Base-by-base conservation (phyloP, 208 protist genomes). In the Crithidia sp. region DNA sequence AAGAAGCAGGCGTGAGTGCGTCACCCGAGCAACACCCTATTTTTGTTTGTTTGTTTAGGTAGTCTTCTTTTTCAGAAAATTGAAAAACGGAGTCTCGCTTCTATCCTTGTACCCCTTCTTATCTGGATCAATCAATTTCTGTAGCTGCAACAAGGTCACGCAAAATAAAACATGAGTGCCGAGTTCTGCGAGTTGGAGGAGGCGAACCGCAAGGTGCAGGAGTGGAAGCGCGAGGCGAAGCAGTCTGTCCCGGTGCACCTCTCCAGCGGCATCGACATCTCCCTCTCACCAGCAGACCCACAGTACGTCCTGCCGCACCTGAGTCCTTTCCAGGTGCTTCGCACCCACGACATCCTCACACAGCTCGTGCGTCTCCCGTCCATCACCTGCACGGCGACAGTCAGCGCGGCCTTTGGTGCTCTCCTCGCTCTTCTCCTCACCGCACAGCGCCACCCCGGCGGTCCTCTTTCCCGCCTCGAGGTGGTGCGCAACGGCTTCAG, bases 191-290 rank as follows among this genome's bases (percentile, higher is more conserved):
- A 77, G 36, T 16, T 82, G 53, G 53, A 74, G 12, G 70, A 77
- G 69, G 80, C 83, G 39, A 73, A 79, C 57, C 54, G 64, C 9
- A 91, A 88, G 73, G 71, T 84, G 17, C 49, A 40, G 16, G 67
- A 78, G 60, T 90, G 86, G 86, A 86, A 83, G 53, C 55, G 67
- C 13, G 77, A 81, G 57, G 82, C 71, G 2, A 58, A 67, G 64
- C 71, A 85, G 49, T 77, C 69, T 2, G 45, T 67, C 0, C 62
- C 65, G 7, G 70, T 83, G 13, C 17, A 54, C 37, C 74, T 79
- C 52, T 68, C 74, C 16, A 56, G 61, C 13, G 77, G 69, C 10
- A 44, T 88, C 7, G 84, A 89, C 61, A 63, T 89, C 36, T 89
- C 80, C 10, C 63, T 85, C 10, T 64, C 71, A 16, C 81, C 86